phyloP scores from a whole-genome alignment of 169 alveolate species.

The Cryptosporidium parvum region DNA sequence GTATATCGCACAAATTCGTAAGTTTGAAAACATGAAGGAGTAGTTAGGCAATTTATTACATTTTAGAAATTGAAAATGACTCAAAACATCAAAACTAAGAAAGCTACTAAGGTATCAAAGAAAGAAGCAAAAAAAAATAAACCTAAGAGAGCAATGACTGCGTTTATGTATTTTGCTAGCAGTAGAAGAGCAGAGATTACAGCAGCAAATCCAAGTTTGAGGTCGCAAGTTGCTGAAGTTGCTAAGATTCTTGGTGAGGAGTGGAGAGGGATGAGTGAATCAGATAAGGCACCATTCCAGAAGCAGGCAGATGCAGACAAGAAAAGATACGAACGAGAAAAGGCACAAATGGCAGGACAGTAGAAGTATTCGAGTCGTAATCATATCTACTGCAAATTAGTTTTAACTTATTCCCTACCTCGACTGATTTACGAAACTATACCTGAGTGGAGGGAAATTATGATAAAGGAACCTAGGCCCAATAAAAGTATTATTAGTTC shows the following conservation, averaged over 20 bases:
- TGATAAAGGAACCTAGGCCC: neutral
- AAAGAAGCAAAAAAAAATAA: constrained; percentile 88
- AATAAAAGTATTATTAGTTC: constrained; percentile 43
- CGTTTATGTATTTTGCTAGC: constrained; percentile 91
- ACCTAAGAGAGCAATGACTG: constrained; percentile 90
- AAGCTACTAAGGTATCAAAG: constrained; percentile 77
- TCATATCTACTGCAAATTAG: neutral
- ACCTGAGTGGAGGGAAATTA: constrained; percentile 2
- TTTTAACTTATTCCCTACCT: neutral
- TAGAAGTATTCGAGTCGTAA: neutral
- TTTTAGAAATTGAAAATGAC: constrained; percentile 25
- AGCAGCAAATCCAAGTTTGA: constrained; percentile 85
- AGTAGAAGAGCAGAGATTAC: constrained; percentile 88
- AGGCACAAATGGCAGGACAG: constrained; percentile 78
- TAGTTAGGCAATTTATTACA: neutral
- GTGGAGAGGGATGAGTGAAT: constrained; percentile 88
- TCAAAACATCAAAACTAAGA: constrained; percentile 35
- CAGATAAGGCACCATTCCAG: constrained; percentile 89
- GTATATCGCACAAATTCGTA: constrained; percentile 17
- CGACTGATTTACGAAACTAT: neutral
- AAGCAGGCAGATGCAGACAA: constrained; percentile 90
- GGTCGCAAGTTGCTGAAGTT: constrained; percentile 89
- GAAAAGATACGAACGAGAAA: constrained; percentile 88
- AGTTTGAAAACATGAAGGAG: neutral
- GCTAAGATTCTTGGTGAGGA: constrained; percentile 92